Evolutionary conservation across 2,329 filamentous ascomycete genomes (phyloP), one percentile per base, ranked within the genome.

Genomic region (Falciphora oryzae): DNA sequence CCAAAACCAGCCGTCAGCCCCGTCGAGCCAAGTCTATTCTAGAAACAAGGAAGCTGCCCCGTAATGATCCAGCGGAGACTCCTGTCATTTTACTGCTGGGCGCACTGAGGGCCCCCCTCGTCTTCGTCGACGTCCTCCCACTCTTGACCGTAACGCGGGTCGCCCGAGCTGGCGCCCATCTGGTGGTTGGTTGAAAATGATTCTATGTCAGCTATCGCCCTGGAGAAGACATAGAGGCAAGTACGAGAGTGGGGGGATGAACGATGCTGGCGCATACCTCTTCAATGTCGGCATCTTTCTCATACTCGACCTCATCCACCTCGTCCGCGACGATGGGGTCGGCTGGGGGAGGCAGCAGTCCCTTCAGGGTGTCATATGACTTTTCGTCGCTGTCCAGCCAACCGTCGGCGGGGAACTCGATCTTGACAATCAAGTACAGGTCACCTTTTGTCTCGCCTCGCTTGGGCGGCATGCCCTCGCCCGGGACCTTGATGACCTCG

Each of bases 381-480:
- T 85, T 84, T n/a, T 92, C 86, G 65, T 90, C 84, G 68, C 85
- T 81, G n/a, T 61, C 59, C 65, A 93, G 80, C 92, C 93, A 98
- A 31, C 88, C 90, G 71, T 94, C 88, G 70, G 93, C 87, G 2
- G 95, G 95, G 80, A 98, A 98, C 64, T 92, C 85, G 67, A 99
- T 85, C 71, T 95, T 89, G 68, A 97, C 89, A 53, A 90, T 80
- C 57, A 99, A 82, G 77, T 94, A 99, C 25, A 99, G 80, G 72
- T 98, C 93, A 58, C 95, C 95, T 74, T 87, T 92, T 5, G 80
- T 73, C 56, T 99, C 95, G 68, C 89, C 91, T 65, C 89, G 88
- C 83, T 97, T 97, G 70, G 89, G 77, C 2, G 95, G 95, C 95
- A 99, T 99, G 66, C 95, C 95, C 79, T 99, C 95, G 31, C 92